phyloP scores from a whole-genome alignment of 805 yeast genomes.

The Nakazawaea sp. region DNA sequence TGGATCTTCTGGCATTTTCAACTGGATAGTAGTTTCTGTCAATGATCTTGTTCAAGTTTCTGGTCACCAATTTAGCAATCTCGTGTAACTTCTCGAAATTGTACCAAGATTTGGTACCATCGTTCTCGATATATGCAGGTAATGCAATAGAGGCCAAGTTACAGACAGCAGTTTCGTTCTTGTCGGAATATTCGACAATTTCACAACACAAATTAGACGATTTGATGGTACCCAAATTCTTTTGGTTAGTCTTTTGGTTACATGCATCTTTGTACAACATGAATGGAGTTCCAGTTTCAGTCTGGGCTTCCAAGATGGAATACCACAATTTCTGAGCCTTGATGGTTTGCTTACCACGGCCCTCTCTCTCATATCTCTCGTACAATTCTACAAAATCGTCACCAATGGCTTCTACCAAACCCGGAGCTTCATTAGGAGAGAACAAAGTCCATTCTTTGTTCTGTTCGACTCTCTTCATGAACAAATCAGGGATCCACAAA shows the following conservation, averaged over 20 bases:
- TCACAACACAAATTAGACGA: slow-evolving; percentile 94
- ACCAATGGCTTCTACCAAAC: slow-evolving; percentile 76
- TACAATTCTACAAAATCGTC: slow-evolving; percentile 74
- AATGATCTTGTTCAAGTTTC: slow-evolving; percentile 75
- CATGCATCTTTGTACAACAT: slow-evolving; percentile 92
- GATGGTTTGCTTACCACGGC: slow-evolving; percentile 54
- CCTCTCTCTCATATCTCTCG: slow-evolving; percentile 64
- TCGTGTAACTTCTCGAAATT: slow-evolving; percentile 72
- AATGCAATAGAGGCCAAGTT: slow-evolving; percentile 88
- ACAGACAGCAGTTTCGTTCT: slow-evolving; percentile 94
- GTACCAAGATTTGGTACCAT: slow-evolving; percentile 40
- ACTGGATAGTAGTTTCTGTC: slow-evolving; percentile 86
- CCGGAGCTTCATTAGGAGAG: slow-evolving; percentile 86
- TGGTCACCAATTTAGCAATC: slow-evolving; percentile 69
- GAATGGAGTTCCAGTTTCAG: slow-evolving; percentile 95
- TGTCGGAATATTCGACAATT: slow-evolving; percentile 84
- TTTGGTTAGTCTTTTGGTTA: slow-evolving; percentile 81
- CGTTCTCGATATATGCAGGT: slow-evolving; percentile 64
- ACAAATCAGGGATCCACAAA: slow-evolving; percentile 90
- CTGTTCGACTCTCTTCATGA: slow-evolving; percentile 82
- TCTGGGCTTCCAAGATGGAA: slow-evolving; percentile 83
- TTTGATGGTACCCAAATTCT: slow-evolving; percentile 87
- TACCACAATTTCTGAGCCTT: slow-evolving; percentile 91
- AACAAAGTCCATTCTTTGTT: slow-evolving; percentile 84
- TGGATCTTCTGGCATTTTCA: slow-evolving; percentile 65